Evolutionary conservation across 202 grass and related monocot species (phyloP).

Genomic region (Schoenoplectus triqueter): DNA sequence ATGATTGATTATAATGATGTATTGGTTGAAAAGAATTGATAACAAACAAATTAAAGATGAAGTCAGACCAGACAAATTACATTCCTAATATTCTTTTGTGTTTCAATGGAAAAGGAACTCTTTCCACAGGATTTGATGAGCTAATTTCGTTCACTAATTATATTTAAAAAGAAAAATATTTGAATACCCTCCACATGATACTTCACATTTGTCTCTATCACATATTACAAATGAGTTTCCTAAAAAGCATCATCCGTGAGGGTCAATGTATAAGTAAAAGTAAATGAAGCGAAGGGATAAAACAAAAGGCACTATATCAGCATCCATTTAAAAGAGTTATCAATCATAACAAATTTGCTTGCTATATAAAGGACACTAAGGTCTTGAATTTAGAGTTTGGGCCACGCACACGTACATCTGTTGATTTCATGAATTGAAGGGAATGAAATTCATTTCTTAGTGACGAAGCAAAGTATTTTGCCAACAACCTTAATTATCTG

Average conservation of each 20-base stretch:
- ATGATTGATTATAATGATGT: neutral
- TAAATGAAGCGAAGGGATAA: no score
- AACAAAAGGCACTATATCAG: no score
- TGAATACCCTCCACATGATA: no score
- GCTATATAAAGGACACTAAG: neutral
- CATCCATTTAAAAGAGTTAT: neutral
- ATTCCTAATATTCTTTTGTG: neutral
- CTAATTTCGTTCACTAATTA: neutral
- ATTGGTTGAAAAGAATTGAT: neutral
- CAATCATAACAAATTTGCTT: neutral
- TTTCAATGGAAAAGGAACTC: neutral
- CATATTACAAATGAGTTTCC: no score
- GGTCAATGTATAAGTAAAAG: no score
- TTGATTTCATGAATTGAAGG: conserved; percentile 21
- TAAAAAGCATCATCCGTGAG: no score
- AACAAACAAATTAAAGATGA: neutral
- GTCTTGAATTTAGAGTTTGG: neutral
- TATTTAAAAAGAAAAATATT: neutral
- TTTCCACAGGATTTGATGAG: neutral
- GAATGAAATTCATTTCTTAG: conserved; percentile 28
- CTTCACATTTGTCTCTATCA: no score
- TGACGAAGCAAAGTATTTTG: conserved; percentile 24
- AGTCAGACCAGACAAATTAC: neutral
- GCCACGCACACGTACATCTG: neutral
- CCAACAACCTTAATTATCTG: neutral